Evolutionary conservation across 2,329 filamentous ascomycete species (phyloP).

Genomic region (Calonectria montana): DNA sequence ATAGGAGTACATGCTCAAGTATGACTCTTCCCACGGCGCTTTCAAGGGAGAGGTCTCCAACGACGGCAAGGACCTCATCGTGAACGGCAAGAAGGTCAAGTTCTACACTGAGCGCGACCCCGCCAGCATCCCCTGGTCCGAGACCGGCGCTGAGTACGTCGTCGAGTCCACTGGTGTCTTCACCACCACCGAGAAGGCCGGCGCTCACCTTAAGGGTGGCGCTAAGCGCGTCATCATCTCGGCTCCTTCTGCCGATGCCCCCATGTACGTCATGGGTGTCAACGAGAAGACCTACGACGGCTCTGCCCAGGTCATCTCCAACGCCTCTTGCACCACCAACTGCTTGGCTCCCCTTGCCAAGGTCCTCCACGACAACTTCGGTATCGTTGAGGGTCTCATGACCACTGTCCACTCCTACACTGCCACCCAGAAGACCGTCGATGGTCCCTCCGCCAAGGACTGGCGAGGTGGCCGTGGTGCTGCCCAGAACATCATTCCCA

Average conservation of each 20-base stretch:
- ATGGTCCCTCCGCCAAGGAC: slow-evolving; percentile 97
- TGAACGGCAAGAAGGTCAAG: slow-evolving; percentile 95
- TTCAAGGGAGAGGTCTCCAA: slow-evolving; percentile 94
- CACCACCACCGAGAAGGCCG: slow-evolving; percentile 97
- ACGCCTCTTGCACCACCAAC: slow-evolving; percentile 99
- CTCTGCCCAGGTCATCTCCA: slow-evolving; percentile 94
- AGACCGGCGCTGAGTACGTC: slow-evolving; percentile 91
- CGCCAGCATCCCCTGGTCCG: slow-evolving; percentile 87
- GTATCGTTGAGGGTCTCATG: slow-evolving; percentile 98
- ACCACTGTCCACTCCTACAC: slow-evolving; percentile 99
- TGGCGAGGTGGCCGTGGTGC: slow-evolving; percentile 99
- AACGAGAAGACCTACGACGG: slow-evolving; percentile 95
- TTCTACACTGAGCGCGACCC: slow-evolving; percentile 97
- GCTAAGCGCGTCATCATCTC: slow-evolving; percentile 99
- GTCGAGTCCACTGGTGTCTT: slow-evolving; percentile 99
- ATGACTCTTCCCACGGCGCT: slow-evolving; percentile 95
- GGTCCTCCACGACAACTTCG: slow-evolving; percentile 98
- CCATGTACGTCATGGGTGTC: slow-evolving; percentile 99
- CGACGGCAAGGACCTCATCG: slow-evolving; percentile 76
- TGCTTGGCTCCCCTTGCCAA: slow-evolving; percentile 99
- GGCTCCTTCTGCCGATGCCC: slow-evolving; percentile 92
- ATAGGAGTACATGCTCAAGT: slow-evolving; percentile 99
- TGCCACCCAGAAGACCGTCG: slow-evolving; percentile 99
- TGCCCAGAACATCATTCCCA: slow-evolving; percentile 99
- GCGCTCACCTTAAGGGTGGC: slow-evolving; percentile 92